Conservation (phyloP, 768 basidiomycete species). For the Boletus reticuloceps region DNA sequence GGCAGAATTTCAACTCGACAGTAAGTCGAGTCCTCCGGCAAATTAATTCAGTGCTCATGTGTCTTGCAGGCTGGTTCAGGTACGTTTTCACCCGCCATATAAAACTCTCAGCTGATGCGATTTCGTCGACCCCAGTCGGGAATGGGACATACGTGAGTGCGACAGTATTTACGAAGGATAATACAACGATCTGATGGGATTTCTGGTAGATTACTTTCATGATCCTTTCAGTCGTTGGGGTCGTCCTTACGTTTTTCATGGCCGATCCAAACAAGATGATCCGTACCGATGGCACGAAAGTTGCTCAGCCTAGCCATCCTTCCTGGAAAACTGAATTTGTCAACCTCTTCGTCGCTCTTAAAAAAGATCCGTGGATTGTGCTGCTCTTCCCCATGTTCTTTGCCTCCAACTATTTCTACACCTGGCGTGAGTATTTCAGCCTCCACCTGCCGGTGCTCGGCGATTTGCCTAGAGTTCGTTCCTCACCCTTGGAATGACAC, state of each 20-base stretch:
- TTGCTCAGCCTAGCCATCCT: slow-evolving; percentile 57
- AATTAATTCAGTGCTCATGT: not conserved
- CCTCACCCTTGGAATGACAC: slow-evolving; percentile 5
- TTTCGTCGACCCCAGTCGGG: slow-evolving; percentile 40
- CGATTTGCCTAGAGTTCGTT: not conserved
- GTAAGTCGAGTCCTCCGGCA: slow-evolving; percentile 32
- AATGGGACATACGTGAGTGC: slow-evolving; percentile 79
- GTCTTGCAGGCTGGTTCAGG: slow-evolving; percentile 26
- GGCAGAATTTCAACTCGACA: slow-evolving; percentile 61
- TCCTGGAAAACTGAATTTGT: slow-evolving; percentile 75
- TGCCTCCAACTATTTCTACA: slow-evolving; percentile 81
- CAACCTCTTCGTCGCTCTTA: slow-evolving; percentile 65
- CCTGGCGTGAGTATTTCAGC: slow-evolving; percentile 63
- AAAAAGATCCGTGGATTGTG: slow-evolving; percentile 68
- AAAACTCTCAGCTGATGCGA: not conserved
- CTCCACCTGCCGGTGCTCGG: not conserved
- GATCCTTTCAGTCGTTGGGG: slow-evolving; percentile 65
- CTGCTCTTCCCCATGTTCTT: slow-evolving; percentile 85
- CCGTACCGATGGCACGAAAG: slow-evolving; percentile 70
- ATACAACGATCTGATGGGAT: not conserved
- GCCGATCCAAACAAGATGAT: slow-evolving; percentile 69
- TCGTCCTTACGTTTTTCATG: slow-evolving; percentile 64
- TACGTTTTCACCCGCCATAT: slow-evolving; percentile 1
- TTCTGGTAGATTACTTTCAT: slow-evolving; percentile 64
- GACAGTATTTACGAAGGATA: slow-evolving; percentile 12